A percentile compares a stretch with the other conserved stretches of the same genome.
Evolutionary conservation across 129 eudicot genomes (phyloP).

Genomic region (Helichrysum umbraculigerum): DNA sequence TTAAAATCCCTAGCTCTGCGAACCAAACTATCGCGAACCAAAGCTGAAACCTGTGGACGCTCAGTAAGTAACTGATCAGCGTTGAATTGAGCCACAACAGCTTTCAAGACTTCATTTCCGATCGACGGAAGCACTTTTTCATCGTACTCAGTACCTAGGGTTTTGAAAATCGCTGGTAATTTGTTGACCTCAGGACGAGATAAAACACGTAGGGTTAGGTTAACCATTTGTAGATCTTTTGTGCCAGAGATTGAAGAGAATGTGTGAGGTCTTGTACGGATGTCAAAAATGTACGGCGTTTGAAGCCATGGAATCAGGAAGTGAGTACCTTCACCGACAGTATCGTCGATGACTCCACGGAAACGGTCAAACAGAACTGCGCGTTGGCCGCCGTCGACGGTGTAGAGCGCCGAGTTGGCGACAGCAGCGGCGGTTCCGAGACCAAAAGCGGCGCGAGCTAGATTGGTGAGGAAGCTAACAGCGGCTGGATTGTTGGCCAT

Average conservation of each 20-base stretch:
- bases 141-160: constrained; percentile 82
- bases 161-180: constrained; percentile 65
- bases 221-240: constrained; percentile 94
- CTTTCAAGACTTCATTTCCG: constrained; percentile 78
- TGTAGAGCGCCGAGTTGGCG: constrained; percentile 66
- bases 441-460: constrained; percentile 76
- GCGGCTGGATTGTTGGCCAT: constrained; percentile 56
- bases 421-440: constrained; percentile 55
- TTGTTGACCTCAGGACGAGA: constrained; percentile 68
- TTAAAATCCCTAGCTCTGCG: constrained; percentile 75
- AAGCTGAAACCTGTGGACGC: constrained; percentile 72
- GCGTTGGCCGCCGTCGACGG: constrained; percentile 89
- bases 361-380: constrained; percentile 90
- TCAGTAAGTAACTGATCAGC: constrained; percentile 88
- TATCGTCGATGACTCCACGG: constrained; percentile 66
- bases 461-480: constrained; percentile 52
- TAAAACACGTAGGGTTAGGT: constrained; percentile 82
- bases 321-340: constrained; percentile 87
- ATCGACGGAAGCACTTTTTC: constrained; percentile 88
- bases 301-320: constrained; percentile 82
- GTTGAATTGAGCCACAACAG: constrained; percentile 86
- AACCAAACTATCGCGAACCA: constrained; percentile 73
- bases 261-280: constrained; percentile 74
- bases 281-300: constrained; percentile 79
- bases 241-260: constrained; percentile 84